Percentiles rank a stretch among this genome's conserved stretches.
Conservation (phyloP, 805 yeast genomes). For the Candida methanosorbosa region DNA sequence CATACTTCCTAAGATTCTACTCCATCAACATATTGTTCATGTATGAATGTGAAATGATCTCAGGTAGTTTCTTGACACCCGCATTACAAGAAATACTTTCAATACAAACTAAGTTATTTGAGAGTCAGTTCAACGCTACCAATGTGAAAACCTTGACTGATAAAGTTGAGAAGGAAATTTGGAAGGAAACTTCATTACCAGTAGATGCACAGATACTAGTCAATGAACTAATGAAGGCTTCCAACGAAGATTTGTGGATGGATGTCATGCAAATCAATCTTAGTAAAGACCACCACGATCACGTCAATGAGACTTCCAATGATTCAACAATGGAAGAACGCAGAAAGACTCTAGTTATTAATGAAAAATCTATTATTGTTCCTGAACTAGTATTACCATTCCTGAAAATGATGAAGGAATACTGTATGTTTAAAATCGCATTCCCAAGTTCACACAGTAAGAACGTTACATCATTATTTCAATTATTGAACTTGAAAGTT, state of each 20-base stretch:
- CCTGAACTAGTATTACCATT: slow-evolving; percentile 39
- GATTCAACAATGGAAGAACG: too few relatives aligned
- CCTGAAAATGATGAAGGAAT: slow-evolving; percentile 36
- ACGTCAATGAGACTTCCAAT: slow-evolving; percentile 29
- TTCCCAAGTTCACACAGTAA: slow-evolving; percentile 45
- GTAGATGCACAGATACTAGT: slow-evolving; percentile 37
- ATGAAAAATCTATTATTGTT: slow-evolving; percentile 48
- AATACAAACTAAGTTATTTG: slow-evolving; percentile 56
- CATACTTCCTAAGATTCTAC: slow-evolving; percentile 61
- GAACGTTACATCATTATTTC: slow-evolving; percentile 36
- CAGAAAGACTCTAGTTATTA: slow-evolving; percentile 32
- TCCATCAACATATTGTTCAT: slow-evolving; percentile 61
- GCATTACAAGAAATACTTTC: slow-evolving; percentile 61
- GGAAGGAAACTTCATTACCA: slow-evolving; percentile 68
- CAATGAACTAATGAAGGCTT: slow-evolving; percentile 41
- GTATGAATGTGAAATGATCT: slow-evolving; percentile 74
- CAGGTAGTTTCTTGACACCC: slow-evolving; percentile 52
- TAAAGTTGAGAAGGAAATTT: slow-evolving; percentile 57
- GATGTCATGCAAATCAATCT: slow-evolving; percentile 20
- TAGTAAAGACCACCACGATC: slow-evolving; percentile 9
- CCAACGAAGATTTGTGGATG: slow-evolving; percentile 40
- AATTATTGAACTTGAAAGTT: slow-evolving; percentile 43
- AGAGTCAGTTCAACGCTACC: slow-evolving; percentile 44
- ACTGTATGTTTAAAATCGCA: slow-evolving; percentile 46
- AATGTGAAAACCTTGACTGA: slow-evolving; percentile 36